Evolutionary conservation across 306 rosid species (phyloP), one percentile per base, ranked within the genome.

Genomic region (Vicia faba): DNA sequence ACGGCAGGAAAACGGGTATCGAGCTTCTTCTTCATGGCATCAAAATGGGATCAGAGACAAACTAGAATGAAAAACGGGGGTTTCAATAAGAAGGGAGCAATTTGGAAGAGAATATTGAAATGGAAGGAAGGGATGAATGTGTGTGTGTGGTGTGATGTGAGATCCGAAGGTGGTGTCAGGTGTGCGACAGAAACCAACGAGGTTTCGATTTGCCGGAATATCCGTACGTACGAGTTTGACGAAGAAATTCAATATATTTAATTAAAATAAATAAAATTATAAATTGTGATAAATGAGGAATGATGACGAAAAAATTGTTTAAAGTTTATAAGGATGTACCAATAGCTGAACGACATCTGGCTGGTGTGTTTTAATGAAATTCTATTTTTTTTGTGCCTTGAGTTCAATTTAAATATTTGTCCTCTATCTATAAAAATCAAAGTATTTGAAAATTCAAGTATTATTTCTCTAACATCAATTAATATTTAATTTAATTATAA

Each of bases 1-100:
- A 92, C 96, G 3, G 98, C 98, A 44, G 98, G 98, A 68, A 92
- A 92, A 78, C 98, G 95, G 57, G 98, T 92, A 72, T 89, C 96
- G 69, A 89, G 96, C 84, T 89, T 92, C 87, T 92, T 92, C 98
- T 81, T 89, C 98, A 92, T 92, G 77, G 83, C 76, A 81, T 56
- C 78, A 76, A 84, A 84, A 85, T 73, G 50, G 57, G 72, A 25
- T 8, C 65, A 5, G 8, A 9, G 66, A 48, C 5, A 7, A 25
- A 4, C 0, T 40, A 12, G 45, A 40, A 10, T 40, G 45, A 62
- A 38, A 53, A 76, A 68, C 64, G 26, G 69, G 51, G 53, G 11
- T 41, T 46, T 5, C 6, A 29, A 55, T 10, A 35, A 12, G 49
- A 31, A 43, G 49, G 23, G 19, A 50, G 62, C 58, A 35, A 75